These are phyloP conservation scores for Cytospora piceae DNA, from an alignment of 2,329 filamentous ascomycete genomes.

Conservation along the genomic window DNA sequence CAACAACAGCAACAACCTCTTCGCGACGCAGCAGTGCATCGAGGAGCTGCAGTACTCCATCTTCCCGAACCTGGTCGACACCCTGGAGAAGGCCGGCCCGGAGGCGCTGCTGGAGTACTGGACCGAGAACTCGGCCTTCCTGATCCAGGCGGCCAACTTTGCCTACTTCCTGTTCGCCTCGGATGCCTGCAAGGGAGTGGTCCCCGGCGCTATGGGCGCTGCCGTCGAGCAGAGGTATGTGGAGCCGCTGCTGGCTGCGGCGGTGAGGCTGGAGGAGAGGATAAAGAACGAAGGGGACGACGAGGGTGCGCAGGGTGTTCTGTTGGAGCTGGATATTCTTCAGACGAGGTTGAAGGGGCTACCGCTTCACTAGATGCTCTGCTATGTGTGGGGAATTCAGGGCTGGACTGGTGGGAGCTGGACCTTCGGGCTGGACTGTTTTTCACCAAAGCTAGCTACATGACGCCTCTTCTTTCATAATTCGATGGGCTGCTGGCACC, in stretches of 20 bases:
- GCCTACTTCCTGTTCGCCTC: constrained; percentile 58
- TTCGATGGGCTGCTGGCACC: background rate
- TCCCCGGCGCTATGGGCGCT: constrained; percentile 59
- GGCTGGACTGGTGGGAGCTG: background rate
- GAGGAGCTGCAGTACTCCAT: constrained; percentile 64
- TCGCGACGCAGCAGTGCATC: constrained; percentile 58
- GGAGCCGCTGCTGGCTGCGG: constrained; percentile 53
- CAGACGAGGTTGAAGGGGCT: constrained; percentile 27
- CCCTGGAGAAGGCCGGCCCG: constrained; percentile 40
- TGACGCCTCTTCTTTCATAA: background rate
- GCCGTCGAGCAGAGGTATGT: constrained; percentile 63
- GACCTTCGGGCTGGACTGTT: background rate
- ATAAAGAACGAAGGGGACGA: constrained; percentile 20
- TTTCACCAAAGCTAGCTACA: background rate
- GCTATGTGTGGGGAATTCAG: background rate
- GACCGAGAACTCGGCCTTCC: constrained; percentile 54
- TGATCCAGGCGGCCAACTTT: constrained; percentile 65
- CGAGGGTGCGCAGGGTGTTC: constrained; percentile 17
- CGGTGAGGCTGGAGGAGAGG: constrained; percentile 41
- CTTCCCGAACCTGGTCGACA: constrained; percentile 59
- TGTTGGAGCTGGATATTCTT: constrained; percentile 29
- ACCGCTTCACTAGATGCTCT: constrained; percentile 21
- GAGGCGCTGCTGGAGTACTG: constrained; percentile 56
- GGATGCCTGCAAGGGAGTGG: constrained; percentile 49
- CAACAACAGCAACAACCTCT: constrained; percentile 43